Conservation (phyloP, 148 eudicot species). For the Cornus controversa region DNA sequence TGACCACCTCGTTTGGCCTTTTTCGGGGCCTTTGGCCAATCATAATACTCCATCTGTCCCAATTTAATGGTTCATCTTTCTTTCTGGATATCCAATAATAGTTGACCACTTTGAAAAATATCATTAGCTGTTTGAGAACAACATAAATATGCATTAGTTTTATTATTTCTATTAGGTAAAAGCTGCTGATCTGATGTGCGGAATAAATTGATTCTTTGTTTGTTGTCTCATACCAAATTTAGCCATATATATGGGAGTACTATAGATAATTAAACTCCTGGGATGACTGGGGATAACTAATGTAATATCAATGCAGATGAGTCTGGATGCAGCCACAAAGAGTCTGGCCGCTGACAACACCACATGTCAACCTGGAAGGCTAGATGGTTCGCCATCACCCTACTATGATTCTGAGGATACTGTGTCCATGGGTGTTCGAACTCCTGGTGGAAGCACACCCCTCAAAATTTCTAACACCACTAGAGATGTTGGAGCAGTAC, state of each 20-base stretch:
- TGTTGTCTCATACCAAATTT: not conserved
- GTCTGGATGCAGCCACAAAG: conserved; percentile 30
- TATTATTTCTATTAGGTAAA: no score
- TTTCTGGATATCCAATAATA: no score
- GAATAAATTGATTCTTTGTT: no score
- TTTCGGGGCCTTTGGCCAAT: no score
- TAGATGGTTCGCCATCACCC: conserved; percentile 38
- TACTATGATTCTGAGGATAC: conserved; percentile 50
- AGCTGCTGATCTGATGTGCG: no score
- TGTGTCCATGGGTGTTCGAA: conserved; percentile 43
- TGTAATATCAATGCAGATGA: conserved; percentile 24
- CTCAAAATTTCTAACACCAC: conserved; percentile 25
- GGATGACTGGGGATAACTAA: not conserved
- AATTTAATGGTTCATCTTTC: no score
- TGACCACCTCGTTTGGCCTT: no score
- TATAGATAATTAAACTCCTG: not conserved
- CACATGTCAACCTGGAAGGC: conserved; percentile 8
- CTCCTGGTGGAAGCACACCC: conserved; percentile 57
- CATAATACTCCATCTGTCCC: no score
- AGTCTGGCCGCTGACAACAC: conserved; percentile 19
- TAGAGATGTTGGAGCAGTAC: conserved; percentile 11
- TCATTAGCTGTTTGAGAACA: no score
- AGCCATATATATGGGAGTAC: not conserved
- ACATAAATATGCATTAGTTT: no score
- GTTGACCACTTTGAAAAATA: no score